These are phyloP conservation scores for Microsporum canis DNA, from an alignment of 2,329 filamentous ascomycete species.

Conservation along the genomic window DNA sequence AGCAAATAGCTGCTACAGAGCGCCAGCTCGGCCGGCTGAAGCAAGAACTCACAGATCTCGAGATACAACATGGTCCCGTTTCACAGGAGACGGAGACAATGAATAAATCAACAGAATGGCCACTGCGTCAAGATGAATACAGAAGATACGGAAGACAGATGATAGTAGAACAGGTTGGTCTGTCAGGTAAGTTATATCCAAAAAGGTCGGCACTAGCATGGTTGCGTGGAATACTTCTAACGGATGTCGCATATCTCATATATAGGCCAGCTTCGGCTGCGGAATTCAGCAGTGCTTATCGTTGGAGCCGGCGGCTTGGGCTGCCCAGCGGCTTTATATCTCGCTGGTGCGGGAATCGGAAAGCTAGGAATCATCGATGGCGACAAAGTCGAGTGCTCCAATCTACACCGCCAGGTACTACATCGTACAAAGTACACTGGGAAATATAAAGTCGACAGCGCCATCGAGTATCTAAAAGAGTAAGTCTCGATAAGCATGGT, in stretches of 20 bases:
- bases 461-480: slow-evolving; percentile 48
- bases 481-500: slow-evolving; percentile 24
- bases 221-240: neutral
- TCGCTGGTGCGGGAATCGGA: slow-evolving; percentile 79
- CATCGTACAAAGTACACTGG: slow-evolving; percentile 63
- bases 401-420: slow-evolving; percentile 83
- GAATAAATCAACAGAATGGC: slow-evolving; percentile 46
- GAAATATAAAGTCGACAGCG: slow-evolving; percentile 69
- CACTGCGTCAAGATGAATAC: slow-evolving; percentile 62
- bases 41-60: slow-evolving; percentile 22
- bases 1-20: slow-evolving; percentile 29
- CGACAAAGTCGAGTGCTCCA: slow-evolving; percentile 77
- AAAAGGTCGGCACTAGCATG: neutral
- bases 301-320: slow-evolving; percentile 83
- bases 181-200: slow-evolving; percentile 46
- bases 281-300: slow-evolving; percentile 59
- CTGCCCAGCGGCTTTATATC: slow-evolving; percentile 84
- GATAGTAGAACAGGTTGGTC: slow-evolving; percentile 70
- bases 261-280: slow-evolving; percentile 64
- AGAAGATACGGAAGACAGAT: slow-evolving; percentile 81
- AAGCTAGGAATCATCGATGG: slow-evolving; percentile 76
- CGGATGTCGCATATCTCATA: neutral
- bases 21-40: slow-evolving; percentile 26
- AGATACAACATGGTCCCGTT: neutral
- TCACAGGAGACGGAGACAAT: neutral